Evolutionary conservation across 2,329 filamentous ascomycete genomes (phyloP).

Genomic region (Calonectria crousiana): DNA sequence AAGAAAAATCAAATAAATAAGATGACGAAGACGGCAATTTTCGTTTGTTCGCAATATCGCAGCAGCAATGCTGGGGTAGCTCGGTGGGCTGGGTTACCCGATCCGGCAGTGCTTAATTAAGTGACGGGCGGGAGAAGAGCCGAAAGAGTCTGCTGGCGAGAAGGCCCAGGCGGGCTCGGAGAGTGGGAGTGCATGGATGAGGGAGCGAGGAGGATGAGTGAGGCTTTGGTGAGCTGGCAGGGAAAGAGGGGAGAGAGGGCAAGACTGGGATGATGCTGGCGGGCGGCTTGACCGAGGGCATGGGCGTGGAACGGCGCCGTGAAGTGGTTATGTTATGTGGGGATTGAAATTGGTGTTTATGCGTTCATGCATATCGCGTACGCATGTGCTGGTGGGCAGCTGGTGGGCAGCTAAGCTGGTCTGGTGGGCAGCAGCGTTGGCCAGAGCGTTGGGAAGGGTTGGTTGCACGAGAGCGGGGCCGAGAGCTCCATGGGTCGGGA

Average conservation of each 20-base stretch:
- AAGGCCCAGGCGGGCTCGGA: conserved; percentile 24
- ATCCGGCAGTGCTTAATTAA: conserved; percentile 28
- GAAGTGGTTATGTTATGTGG: conserved; percentile 41
- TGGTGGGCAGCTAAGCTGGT: too few species aligned
- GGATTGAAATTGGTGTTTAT: conserved; percentile 47
- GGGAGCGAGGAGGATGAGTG: conserved; percentile 24
- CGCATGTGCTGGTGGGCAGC: conserved; percentile 19
- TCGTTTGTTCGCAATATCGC: not conserved
- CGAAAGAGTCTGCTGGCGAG: conserved; percentile 27
- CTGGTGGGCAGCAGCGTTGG: not conserved
- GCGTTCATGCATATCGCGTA: conserved; percentile 43
- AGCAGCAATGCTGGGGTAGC: conserved; percentile 7
- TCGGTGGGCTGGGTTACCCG: conserved; percentile 29
- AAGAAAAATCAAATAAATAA: not conserved
- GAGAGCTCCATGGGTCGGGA: not conserved
- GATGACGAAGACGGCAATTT: conserved; percentile 3
- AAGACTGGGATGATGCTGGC: conserved; percentile 26
- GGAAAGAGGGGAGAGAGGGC: not conserved
- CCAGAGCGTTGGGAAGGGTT: not conserved
- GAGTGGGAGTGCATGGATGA: conserved; percentile 35
- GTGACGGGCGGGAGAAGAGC: conserved; percentile 18
- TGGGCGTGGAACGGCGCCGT: conserved; percentile 47
- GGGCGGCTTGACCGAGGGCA: conserved; percentile 47
- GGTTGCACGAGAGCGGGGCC: not conserved
- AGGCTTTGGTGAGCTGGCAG: conserved; percentile 33